Base-by-base conservation (phyloP, 495 filamentous ascomycete species). In the Arthonia radiata region DNA sequence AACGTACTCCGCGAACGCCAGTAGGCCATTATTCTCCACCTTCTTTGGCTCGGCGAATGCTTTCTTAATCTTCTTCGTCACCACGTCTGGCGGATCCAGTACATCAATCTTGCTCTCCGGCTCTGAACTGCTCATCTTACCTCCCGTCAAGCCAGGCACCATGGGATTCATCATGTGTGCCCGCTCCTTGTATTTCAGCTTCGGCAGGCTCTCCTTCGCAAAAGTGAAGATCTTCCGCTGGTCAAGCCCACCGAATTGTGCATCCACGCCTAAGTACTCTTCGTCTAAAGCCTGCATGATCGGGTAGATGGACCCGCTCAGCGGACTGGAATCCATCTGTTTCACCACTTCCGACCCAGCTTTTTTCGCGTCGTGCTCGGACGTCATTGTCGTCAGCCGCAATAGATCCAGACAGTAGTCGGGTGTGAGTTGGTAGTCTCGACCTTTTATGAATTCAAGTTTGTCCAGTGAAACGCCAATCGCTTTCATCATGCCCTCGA, bases 31-130 rank as follows among this genome's bases (percentile, higher is more conserved):
- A 4, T 67, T 71, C 36, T 90, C 78, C 11, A 77, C 53, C 17
- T 74, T 59, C 34, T 63, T 56, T 2, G 86, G 86, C 17, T 60
- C 60, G 4, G 72, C 72, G 26, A 73, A 78, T 41, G 81, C 94
- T n/a, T 93, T 83, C 39, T 58, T 97, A 17, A 69, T 97, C 14
- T 97, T 97, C 47, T 93, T 82, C 9, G 86, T 82, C 8, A 97
- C 94, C 50, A 94, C 93, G 40, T 94, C 86, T 0, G 86, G 86
- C 12, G 86, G 93, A 47, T 97, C 86, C 4, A 97, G 59, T 5
- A 97, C 55, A 44, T 94, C 86, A 36, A 94, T 91, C 55, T 97
- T 90, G 26, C 59, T 71, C 39, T 79, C 71, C 17, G 63, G 53
- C 33, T 64, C 61, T 13, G 49, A 59, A 10, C 53, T 48, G 31